Conservation (phyloP, 1,284 basidiomycete genomes). For the Trichosporon sp. region DNA sequence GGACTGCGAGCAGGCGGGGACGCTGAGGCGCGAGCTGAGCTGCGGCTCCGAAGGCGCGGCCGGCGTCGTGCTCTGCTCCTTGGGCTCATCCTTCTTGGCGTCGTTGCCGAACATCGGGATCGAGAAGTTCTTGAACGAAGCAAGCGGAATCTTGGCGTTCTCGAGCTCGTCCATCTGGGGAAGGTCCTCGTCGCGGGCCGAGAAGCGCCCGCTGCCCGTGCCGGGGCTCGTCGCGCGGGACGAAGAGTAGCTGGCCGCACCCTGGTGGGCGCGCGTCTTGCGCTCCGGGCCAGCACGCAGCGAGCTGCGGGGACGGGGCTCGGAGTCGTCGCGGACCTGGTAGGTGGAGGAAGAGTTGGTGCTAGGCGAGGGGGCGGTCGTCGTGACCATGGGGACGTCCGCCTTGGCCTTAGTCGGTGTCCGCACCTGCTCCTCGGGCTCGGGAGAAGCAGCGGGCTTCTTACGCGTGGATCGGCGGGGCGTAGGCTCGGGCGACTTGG, state of each 20-base stretch:
- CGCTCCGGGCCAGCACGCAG: constrained; percentile 38
- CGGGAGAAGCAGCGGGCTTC: constrained; percentile 11
- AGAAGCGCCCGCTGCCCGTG: constrained; percentile 36
- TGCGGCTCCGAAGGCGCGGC: constrained; percentile 11
- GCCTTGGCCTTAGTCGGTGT: constrained; percentile 19
- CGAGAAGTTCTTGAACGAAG: constrained; percentile 40
- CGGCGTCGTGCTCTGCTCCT: background rate
- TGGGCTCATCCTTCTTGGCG: constrained; percentile 2
- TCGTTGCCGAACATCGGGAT: constrained; percentile 25
- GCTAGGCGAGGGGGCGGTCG: constrained; percentile 41
- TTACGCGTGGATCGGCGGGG: constrained; percentile 1
- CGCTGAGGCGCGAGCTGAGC: constrained; percentile 19
- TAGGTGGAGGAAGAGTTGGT: constrained; percentile 17
- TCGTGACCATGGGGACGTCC: constrained; percentile 36
- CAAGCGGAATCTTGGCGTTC: constrained; percentile 35
- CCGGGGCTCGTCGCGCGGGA: constrained; percentile 37
- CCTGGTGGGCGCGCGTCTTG: constrained; percentile 38
- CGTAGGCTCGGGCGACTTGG: constrained; percentile 9
- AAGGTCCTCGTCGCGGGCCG: constrained; percentile 47
- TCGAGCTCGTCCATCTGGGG: constrained; percentile 46
- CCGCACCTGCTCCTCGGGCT: constrained; percentile 28
- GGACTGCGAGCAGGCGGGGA: constrained; percentile 13
- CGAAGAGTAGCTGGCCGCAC: constrained; percentile 33
- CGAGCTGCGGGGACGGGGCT: constrained; percentile 34
- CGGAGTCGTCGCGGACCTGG: constrained; percentile 31